Evolutionary conservation across 192 early-diverging fungal species (phyloP), one percentile per base, ranked within the genome.

Genomic region (Lobosporangium transversale): DNA sequence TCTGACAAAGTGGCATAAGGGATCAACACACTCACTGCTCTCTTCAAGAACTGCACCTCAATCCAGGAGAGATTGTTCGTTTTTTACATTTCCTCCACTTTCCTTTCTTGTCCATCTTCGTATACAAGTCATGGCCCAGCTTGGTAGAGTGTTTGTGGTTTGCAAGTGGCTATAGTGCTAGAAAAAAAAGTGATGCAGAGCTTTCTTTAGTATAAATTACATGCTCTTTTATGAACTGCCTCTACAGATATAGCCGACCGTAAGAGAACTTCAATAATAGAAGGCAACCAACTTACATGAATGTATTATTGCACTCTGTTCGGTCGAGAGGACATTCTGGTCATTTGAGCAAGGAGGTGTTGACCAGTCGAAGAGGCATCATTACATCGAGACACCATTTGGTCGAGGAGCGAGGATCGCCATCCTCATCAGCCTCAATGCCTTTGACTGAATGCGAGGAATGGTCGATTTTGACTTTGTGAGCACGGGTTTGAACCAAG

Each of bases 91-190:
- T 94, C 93, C 62, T 95, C 94, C 96, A 99, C 98, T 79, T 95
- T 95, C 58, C 87, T 88, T 53, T 95, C n/a, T n/a, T n/a, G n/a
- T n/a, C 94, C n/a, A 94, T 96, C 80, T 93, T 93, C 47, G 87
- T 85, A 54, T 92, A 89, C 35, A 95, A 76, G 35, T 95, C 89
- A 43, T 88, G 85, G 71, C 92, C 91, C 45, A 97, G 80, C 51
- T 93, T 94, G 21, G 93, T 92, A 14, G 93, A 94, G 81, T 95
- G 97, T 69, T 97, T 94, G 82, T 99, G 97, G 85, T 99, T 99
- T 40, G 95, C 94, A 81, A 99, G 27, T 96, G 92, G 70, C 95
- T 97, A 75, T 95, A 98, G 81, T 98, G 97, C 92, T 95, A 78
- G 7, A 40, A 40, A 7, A n/a, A 14, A 40, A 40, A 14, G 14